Evolutionary conservation across 768 basidiomycete genomes (phyloP).

Genomic region (Leucocoprinus birnbaumii): DNA sequence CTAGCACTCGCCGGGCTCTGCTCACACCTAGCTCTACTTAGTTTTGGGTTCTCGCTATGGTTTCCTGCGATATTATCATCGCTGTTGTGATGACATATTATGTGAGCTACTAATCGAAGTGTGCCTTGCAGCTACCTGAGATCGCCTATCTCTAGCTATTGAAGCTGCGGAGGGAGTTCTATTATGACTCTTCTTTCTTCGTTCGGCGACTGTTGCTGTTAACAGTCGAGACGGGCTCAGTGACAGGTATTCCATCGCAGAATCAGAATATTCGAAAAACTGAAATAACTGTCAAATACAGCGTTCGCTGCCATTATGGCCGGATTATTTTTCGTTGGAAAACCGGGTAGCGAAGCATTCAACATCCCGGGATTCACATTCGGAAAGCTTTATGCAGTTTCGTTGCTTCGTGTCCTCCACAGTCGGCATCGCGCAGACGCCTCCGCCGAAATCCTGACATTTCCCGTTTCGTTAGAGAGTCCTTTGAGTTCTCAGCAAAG

Average conservation of each 20-base stretch:
- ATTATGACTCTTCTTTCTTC: not conserved
- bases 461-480: not conserved
- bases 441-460: not conserved
- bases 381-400: conserved; percentile 2
- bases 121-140: not conserved
- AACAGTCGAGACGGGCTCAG: conserved; percentile 3
- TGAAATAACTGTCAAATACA: not conserved
- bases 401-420: conserved; percentile 2
- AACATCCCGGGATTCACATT: not conserved
- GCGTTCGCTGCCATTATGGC: not conserved
- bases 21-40: not conserved
- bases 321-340: not conserved
- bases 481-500: too few species aligned
- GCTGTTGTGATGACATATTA: conserved; percentile 8
- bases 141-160: not conserved
- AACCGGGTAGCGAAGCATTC: not conserved
- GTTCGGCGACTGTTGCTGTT: not conserved
- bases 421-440: not conserved
- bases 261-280: not conserved
- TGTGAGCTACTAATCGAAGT: not conserved
- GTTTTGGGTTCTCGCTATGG: conserved; percentile 2
- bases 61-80: conserved; percentile 5
- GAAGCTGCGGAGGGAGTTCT: conserved; percentile 4
- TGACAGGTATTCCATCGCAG: not conserved
- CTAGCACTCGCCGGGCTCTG: not conserved